Percentiles rank a stretch among this genome's conserved stretches.
Conservation (phyloP, 2,329 filamentous ascomycete genomes). For the Hypomyces perniciosus region DNA sequence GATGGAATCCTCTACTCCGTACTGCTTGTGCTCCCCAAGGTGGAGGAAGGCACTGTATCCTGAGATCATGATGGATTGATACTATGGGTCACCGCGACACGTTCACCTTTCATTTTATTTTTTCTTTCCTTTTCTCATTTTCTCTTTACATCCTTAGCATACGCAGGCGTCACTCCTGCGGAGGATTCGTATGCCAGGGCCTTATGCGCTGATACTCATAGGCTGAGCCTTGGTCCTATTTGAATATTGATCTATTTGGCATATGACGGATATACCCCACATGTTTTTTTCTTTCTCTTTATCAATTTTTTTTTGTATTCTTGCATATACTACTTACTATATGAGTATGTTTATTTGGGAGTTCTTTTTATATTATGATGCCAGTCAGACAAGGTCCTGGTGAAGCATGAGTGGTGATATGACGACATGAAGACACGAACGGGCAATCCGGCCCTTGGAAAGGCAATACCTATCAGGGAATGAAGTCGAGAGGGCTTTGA, state of each 20-base stretch:
- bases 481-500: background rate
- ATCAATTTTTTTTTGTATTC: constrained; percentile 13
- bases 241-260: constrained; percentile 12
- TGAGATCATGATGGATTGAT: background rate
- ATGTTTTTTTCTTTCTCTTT: constrained; percentile 16
- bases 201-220: constrained; percentile 1
- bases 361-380: background rate
- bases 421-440: background rate
- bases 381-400: background rate
- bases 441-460: no score
- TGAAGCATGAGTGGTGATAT: background rate
- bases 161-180: constrained; percentile 12
- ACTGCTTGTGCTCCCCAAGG: background rate
- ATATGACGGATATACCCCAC: constrained; percentile 29
- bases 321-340: background rate
- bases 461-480: no score
- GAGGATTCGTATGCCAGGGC: constrained; percentile 12
- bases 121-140: background rate
- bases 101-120: background rate
- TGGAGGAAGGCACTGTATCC: background rate
- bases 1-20: background rate
- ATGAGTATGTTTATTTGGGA: background rate
- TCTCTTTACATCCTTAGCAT: constrained; percentile 3
- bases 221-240: constrained; percentile 9
- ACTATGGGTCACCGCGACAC: background rate